Percentiles rank a stretch among this genome's conserved stretches.
Conservation (phyloP, 495 filamentous ascomycete species). For the Aspergillus carlsbadensis region DNA sequence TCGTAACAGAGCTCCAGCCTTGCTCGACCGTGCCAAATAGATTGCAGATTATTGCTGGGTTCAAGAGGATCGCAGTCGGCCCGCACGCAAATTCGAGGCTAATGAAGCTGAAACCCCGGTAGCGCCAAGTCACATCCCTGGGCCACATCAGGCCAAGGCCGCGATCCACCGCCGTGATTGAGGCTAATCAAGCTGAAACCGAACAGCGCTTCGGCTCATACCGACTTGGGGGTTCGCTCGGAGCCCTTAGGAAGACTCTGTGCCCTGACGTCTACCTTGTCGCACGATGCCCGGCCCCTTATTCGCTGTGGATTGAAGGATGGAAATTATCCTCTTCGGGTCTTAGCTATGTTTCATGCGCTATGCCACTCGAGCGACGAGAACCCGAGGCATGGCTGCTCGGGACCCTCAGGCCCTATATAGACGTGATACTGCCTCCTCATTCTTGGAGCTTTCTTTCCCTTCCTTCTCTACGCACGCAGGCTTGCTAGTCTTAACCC, state of each 20-base stretch:
- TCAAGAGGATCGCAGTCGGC: not conserved
- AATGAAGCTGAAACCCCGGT: conserved; percentile 28
- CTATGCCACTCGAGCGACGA: not conserved
- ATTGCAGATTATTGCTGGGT: not conserved
- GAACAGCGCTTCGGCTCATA: conserved; percentile 13
- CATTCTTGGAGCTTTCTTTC: conserved; percentile 16
- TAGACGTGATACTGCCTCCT: conserved; percentile 2
- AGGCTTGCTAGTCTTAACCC: conserved; percentile 21
- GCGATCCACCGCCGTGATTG: conserved; percentile 10
- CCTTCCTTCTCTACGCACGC: conserved; percentile 20
- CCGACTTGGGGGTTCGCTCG: not conserved
- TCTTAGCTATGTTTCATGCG: conserved; percentile 1
- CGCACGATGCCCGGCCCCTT: conserved; percentile 14
- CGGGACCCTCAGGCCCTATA: conserved; percentile 2
- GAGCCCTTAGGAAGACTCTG: not conserved
- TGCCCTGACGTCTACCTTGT: conserved; percentile 6
- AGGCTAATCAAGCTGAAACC: conserved; percentile 26
- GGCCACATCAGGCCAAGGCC: conserved; percentile 5
- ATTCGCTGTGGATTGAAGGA: conserved; percentile 10
- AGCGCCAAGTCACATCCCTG: conserved; percentile 13
- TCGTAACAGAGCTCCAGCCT: not conserved
- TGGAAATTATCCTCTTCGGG: conserved; percentile 1
- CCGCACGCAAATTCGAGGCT: not conserved
- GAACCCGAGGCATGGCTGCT: not conserved
- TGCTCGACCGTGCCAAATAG: conserved; percentile 2